Conservation (phyloP, 257 asterid species). For the Jacaranda copaia region DNA sequence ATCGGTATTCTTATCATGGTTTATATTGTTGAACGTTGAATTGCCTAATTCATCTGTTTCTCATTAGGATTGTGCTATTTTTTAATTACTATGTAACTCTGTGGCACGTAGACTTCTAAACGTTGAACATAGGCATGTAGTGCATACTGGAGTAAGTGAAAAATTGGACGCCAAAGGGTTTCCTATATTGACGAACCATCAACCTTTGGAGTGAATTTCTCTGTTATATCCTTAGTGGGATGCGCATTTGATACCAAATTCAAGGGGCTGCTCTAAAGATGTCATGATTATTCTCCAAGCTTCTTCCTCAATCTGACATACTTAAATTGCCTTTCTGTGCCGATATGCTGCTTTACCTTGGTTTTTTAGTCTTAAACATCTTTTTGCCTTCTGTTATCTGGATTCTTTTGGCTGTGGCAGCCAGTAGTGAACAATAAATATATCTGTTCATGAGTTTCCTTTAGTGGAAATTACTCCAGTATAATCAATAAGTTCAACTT, state of each 20-base stretch:
- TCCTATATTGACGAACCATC: slow-evolving; percentile 2
- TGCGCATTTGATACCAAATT: not conserved
- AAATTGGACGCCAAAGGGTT: not conserved
- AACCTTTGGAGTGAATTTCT: not conserved
- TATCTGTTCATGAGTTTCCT: not conserved
- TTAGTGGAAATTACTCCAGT: not conserved
- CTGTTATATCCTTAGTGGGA: slow-evolving; percentile 8
- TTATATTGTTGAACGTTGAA: not conserved
- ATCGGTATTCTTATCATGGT: slow-evolving; percentile 60
- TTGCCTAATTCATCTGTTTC: not conserved
- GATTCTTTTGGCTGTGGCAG: not conserved
- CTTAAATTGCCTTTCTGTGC: not conserved
- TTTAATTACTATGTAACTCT: slow-evolving; percentile 15
- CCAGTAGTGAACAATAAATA: not conserved
- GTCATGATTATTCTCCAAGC: not conserved
- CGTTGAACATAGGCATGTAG: not conserved
- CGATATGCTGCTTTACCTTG: slow-evolving; percentile 23
- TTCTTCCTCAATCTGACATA: not conserved
- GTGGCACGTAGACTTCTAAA: slow-evolving; percentile 26
- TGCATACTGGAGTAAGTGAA: slow-evolving; percentile 22
- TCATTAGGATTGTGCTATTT: slow-evolving; percentile 1
- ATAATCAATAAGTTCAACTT: not conserved
- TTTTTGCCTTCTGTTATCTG: not conserved
- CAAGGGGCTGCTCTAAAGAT: not conserved
- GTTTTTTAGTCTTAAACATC: not conserved